Evolutionary conservation across 306 rosid genomes (phyloP).

Genomic region (Lagenaria siceraria): DNA sequence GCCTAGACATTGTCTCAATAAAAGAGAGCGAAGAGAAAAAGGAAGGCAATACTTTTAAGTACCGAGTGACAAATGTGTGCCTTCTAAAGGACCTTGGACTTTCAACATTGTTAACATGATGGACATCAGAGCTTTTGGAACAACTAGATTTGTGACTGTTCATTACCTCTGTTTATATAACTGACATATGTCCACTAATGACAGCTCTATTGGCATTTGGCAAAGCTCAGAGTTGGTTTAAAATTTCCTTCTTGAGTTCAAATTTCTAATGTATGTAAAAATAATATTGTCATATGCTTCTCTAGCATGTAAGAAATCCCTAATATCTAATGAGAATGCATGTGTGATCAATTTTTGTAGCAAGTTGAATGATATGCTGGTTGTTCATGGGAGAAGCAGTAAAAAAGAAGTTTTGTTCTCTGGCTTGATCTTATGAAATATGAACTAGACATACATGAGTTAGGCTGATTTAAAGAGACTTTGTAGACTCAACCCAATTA

Average conservation of each 20-base stretch:
- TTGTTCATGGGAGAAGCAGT: not conserved
- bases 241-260: not conserved
- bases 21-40: not conserved
- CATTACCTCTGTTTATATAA: not conserved
- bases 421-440: not conserved
- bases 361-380: not conserved
- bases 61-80: not conserved
- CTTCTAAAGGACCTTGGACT: not conserved
- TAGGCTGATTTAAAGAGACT: not conserved
- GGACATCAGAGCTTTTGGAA: not conserved
- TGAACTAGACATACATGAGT: not conserved
- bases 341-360: not conserved
- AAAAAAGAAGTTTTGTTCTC: not conserved
- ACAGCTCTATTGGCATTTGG: not conserved
- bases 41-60: not conserved
- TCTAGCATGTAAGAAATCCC: not conserved
- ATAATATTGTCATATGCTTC: not conserved
- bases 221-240: not conserved
- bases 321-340: not conserved
- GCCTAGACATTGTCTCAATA: not conserved
- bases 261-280: not conserved
- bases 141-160: not conserved
- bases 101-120: not conserved
- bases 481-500: not conserved
- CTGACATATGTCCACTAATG: not conserved